A percentile compares a stretch with the other conserved stretches of the same genome.
Conservation (phyloP, 169 alveolate species). For the Plasmodium cynomolgi region DNA sequence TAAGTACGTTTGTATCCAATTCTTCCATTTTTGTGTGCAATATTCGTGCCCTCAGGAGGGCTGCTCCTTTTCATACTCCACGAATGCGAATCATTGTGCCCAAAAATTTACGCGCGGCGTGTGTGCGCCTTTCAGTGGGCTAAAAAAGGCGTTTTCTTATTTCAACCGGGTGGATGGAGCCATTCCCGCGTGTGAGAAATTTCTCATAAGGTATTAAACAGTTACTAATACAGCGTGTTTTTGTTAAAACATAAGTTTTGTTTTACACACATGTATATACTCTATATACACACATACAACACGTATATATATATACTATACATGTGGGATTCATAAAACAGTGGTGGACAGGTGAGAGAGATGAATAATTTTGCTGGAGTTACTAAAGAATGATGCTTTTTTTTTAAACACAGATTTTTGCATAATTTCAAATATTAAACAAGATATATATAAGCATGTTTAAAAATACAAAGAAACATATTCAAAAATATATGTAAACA, state of each 20-base stretch:
- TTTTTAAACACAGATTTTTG: background rate
- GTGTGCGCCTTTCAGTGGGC: background rate
- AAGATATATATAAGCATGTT: slow-evolving; percentile 5
- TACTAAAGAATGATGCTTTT: background rate
- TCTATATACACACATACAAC: background rate
- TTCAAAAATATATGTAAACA: slow-evolving; percentile 4
- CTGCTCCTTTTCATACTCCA: background rate
- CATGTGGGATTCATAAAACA: background rate
- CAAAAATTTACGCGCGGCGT: background rate
- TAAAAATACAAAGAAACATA: slow-evolving; percentile 7
- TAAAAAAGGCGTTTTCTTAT: background rate
- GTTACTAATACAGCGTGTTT: background rate
- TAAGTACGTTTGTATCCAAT: background rate
- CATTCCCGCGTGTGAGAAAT: background rate
- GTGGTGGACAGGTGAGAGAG: background rate
- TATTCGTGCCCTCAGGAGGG: background rate
- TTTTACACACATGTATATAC: background rate
- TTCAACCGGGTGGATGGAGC: background rate
- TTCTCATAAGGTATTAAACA: background rate
- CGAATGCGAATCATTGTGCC: background rate
- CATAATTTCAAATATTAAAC: slow-evolving; percentile 17
- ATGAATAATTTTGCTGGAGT: background rate
- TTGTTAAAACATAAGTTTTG: background rate
- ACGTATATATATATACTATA: background rate
- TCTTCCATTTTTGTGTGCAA: background rate